A percentile compares a stretch with the other conserved stretches of the same genome.
phyloP scores from a whole-genome alignment of 1,284 basidiomycete genomes.

The Meira miltonrushii region DNA sequence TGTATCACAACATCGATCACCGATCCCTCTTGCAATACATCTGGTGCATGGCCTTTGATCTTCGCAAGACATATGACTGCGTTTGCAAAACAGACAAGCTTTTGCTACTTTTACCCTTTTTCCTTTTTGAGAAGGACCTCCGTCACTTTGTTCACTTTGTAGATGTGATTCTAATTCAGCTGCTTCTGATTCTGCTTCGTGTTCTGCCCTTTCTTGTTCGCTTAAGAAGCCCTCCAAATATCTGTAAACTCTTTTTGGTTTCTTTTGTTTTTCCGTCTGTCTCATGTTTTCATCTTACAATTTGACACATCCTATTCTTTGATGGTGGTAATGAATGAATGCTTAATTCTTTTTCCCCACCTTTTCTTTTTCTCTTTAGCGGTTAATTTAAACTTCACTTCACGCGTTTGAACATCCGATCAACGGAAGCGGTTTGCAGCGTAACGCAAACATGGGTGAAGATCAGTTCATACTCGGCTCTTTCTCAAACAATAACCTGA shows the following conservation, averaged over 20 bases:
- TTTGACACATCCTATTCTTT: too few species aligned
- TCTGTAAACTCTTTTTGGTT: background rate
- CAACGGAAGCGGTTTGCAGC: too few species aligned
- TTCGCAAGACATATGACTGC: slow-evolving; percentile 1
- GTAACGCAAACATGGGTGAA: too few species aligned
- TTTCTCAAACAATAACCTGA: too few species aligned
- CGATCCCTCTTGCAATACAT: background rate
- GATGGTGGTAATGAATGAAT: too few species aligned
- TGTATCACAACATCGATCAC: background rate
- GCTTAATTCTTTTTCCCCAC: too few species aligned
- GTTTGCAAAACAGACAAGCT: slow-evolving; percentile 6
- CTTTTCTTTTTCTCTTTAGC: too few species aligned
- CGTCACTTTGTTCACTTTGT: background rate
- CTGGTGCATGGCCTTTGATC: background rate
- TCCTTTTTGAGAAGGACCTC: background rate
- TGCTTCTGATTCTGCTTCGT: slow-evolving; percentile 1
- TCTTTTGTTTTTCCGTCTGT: background rate
- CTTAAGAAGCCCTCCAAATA: background rate
- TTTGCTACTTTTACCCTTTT: background rate
- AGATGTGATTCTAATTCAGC: background rate
- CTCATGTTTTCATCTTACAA: too few species aligned
- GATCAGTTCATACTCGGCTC: too few species aligned
- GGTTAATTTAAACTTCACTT: too few species aligned
- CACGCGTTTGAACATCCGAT: too few species aligned
- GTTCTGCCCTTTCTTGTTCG: background rate